phyloP scores from a whole-genome alignment of 2,329 filamentous ascomycete species.

The Penicillium verrucosum region DNA sequence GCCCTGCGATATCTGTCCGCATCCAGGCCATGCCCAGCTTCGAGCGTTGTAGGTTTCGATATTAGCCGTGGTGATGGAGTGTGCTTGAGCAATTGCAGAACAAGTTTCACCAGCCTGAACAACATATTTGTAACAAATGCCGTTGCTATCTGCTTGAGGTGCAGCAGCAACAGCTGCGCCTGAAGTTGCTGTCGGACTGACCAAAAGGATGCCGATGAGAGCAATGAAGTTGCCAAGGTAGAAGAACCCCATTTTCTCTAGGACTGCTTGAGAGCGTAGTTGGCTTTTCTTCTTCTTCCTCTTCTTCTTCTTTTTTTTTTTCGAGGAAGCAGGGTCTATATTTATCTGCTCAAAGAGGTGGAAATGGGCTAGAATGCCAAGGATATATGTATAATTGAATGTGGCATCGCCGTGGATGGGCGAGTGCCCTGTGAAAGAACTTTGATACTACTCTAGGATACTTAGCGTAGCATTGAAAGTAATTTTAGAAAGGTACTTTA shows the following conservation, averaged over 20 bases:
- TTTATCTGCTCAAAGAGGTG: neutral
- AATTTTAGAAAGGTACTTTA: neutral
- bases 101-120: constrained; percentile 39
- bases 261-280: neutral
- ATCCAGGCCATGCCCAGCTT: constrained; percentile 47
- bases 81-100: constrained; percentile 28
- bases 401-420: too few relatives aligned
- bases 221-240: neutral
- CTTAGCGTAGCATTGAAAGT: neutral
- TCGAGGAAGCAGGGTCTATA: neutral
- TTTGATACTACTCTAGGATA: neutral
- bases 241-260: neutral
- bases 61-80: constrained; percentile 38
- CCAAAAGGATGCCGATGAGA: neutral
- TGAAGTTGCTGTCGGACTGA: neutral
- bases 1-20: constrained; percentile 31
- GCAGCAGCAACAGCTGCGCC: neutral
- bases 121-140: constrained; percentile 36
- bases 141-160: neutral
- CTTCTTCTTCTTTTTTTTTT: neutral
- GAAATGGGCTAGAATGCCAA: neutral
- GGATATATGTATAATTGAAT: neutral
- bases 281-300: neutral
- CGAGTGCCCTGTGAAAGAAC: neutral
- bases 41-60: constrained; percentile 44